Evolutionary conservation across 768 basidiomycete species (phyloP), one percentile per base, ranked within the genome.

Genomic region (Grammothele lineata): DNA sequence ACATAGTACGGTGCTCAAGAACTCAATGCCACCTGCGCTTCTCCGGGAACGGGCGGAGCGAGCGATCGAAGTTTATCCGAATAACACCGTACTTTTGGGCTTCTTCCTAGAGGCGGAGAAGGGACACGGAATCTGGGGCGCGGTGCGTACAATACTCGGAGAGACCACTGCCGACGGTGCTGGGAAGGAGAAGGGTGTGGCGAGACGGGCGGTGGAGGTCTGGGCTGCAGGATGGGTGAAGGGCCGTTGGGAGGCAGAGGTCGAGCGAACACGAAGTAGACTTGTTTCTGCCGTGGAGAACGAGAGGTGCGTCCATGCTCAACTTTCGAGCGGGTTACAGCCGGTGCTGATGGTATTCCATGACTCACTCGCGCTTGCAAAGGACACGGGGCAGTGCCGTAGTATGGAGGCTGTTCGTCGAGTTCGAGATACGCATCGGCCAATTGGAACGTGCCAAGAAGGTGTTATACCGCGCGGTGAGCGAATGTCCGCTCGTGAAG

Each of bases 221-320:
- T 92, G 89, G 88, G 69, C 87, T 2, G 78, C 81, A 9, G 75
- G 83, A n/a, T 89, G 87, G 87, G 83, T 87, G 63, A 75, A 69
- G 58, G 80, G 82, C 2, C 71, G 80, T 30, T 90, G 88, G 87
- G 67, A 72, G 39, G 70, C 67, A 40, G 87, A 91, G 62, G 64
- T 77, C 33, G 88, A 92, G 63, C 74, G 88, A 46, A 83, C 81
- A 27, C 67, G 89, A 52, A 77, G 67, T 52, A 79, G 83, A 27
- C 65, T 92, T 51, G 66, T 71, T 26, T 70, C 71, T 8, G 86
- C 86, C 9, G 71, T 84, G 25, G 77, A 84, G 56, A 75, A 73
- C 48, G 82, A 85, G 49, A 74, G 89, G 88, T 87, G 57, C 53
- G 18, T 19, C 35, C 17, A 7, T 36, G 9, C 17, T 14, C 35